Evolutionary conservation across 2,329 filamentous ascomycete species (phyloP), one percentile per base, ranked within the genome.

Genomic region (Diaporthe vexans): DNA sequence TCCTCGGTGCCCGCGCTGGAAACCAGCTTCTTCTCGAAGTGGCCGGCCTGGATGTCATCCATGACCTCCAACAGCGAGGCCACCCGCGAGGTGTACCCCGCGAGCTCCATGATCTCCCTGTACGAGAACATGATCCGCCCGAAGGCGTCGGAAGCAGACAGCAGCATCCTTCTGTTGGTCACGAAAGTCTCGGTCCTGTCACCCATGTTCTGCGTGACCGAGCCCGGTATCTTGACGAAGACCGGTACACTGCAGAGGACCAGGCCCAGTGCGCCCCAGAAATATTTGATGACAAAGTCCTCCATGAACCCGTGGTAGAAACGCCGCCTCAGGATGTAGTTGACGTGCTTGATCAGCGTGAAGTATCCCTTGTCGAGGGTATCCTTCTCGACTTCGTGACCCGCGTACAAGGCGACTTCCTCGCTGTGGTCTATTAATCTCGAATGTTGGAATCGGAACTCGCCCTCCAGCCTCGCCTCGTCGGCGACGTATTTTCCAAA

Each of bases 281-380:
- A 97, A 82, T 99, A 99, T 84, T 99, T 99, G 84, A 99, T 98
- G 74, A 98, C 95, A 83, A 98, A 99, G 83, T 99, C 97, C 82
- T 99, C 97, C 96, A 98, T 98, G 80, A 99, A 93, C n/a, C 95
- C 96, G 82, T 99, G 96, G 83, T 98, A 98, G 82, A 99, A 94
- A 65, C 97, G 91, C 76, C 94, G 89, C 52, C 95, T 90, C 76
- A 99, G 85, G 77, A 98, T 98, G 80, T 97, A 93, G 83, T 99
- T 99, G 81, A 99, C 96, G 84, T 99, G 97, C 85, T 98, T 98
- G 86, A 99, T 99, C 51, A 99, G 88, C 2, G 97, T 99, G 81
- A 99, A 99, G 84, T 99, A 99, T 21, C 97, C 96, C 85, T 98
- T 98, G 84, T 99, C 97, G 71, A 99, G 88, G 0, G 94, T 97